Percentiles rank a stretch among this genome's conserved stretches.
These are phyloP conservation scores for Cladosporium sp. DNA, from an alignment of 2,329 filamentous ascomycete genomes.

Conservation along the genomic window DNA sequence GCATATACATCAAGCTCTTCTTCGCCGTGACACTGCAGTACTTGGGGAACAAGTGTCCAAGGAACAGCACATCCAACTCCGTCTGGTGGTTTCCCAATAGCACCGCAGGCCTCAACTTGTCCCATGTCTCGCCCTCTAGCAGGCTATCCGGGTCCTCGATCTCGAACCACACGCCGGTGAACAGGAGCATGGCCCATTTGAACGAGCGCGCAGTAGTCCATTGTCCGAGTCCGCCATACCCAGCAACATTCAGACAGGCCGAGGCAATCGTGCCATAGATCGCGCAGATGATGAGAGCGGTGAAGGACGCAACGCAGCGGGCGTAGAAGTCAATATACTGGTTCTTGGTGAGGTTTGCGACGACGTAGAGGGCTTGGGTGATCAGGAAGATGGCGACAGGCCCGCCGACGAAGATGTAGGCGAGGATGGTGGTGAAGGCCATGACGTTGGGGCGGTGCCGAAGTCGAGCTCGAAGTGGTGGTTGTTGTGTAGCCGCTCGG, in stretches of 20 bases:
- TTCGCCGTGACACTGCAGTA: slow-evolving; percentile 95
- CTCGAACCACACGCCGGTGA: slow-evolving; percentile 73
- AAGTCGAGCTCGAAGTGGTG: background rate
- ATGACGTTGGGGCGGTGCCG: background rate
- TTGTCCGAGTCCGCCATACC: slow-evolving; percentile 73
- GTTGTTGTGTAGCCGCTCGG: background rate
- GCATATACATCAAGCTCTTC: slow-evolving; percentile 70
- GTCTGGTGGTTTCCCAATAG: slow-evolving; percentile 92
- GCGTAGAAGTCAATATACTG: slow-evolving; percentile 58
- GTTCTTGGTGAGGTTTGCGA: slow-evolving; percentile 28
- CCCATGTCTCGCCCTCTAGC: slow-evolving; percentile 38
- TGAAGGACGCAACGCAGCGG: slow-evolving; percentile 50
- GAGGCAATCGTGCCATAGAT: slow-evolving; percentile 73
- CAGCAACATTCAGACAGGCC: slow-evolving; percentile 64
- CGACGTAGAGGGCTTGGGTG: slow-evolving; percentile 31
- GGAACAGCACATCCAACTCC: slow-evolving; percentile 89
- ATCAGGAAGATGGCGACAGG: slow-evolving; percentile 22
- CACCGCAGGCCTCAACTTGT: slow-evolving; percentile 69
- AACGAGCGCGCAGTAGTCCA: slow-evolving; percentile 79
- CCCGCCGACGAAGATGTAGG: slow-evolving; percentile 16
- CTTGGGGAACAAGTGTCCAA: slow-evolving; percentile 82
- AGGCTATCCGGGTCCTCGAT: slow-evolving; percentile 61
- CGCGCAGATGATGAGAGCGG: slow-evolving; percentile 44
- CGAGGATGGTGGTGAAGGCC: slow-evolving; percentile 22
- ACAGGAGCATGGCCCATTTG: slow-evolving; percentile 69